Conservation (phyloP, 176 grass and related monocot species). For the Oryza longistaminata region DNA sequence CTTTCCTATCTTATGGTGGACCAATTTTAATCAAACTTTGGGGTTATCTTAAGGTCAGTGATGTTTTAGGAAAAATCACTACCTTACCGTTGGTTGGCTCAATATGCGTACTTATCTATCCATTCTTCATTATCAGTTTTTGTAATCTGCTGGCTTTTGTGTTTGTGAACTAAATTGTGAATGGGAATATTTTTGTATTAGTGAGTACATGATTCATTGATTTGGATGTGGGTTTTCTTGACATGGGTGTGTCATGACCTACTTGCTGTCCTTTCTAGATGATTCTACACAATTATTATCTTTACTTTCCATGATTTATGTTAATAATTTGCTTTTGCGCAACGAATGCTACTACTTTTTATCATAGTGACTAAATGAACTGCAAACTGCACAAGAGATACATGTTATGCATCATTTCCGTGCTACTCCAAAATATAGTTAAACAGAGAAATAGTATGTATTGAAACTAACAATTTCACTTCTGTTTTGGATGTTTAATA, state of each 20-base stretch:
- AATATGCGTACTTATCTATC: too few relatives aligned
- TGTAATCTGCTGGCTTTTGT: too few relatives aligned
- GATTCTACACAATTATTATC: not conserved
- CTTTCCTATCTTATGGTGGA: not conserved
- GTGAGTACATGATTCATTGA: too few relatives aligned
- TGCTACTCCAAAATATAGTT: constrained; percentile 21
- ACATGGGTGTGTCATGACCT: not conserved
- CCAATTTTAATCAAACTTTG: not conserved
- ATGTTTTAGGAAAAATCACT: not conserved
- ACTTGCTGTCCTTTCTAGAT: not conserved
- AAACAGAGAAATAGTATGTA: not conserved
- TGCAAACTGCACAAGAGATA: not conserved
- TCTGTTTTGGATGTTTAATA: not conserved
- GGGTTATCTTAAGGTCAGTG: not conserved
- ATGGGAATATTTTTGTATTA: too few relatives aligned
- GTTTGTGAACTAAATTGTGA: too few relatives aligned
- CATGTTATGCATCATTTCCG: not conserved
- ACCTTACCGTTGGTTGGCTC: not conserved
- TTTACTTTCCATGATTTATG: not conserved
- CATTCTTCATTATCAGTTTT: too few relatives aligned
- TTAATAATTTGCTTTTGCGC: not conserved
- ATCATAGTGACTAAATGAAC: not conserved
- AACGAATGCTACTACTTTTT: not conserved
- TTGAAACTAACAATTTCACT: not conserved
- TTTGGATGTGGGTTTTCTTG: too few relatives aligned